These are phyloP conservation scores for Thelonectria blattea DNA, from an alignment of 2,329 filamentous ascomycete species.

Conservation along the genomic window DNA sequence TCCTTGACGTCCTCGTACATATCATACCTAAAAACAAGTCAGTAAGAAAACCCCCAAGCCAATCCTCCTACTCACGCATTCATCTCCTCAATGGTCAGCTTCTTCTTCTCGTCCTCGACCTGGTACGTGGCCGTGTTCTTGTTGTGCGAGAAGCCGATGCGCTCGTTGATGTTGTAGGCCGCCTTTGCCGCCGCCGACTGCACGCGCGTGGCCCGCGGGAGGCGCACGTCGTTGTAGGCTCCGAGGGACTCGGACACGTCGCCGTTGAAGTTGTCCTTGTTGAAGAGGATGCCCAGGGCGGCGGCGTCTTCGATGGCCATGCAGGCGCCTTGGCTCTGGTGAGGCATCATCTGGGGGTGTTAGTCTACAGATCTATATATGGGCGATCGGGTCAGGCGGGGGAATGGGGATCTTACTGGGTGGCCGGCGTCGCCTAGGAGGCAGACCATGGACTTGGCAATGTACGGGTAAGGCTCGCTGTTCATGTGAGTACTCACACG, in stretches of 20 bases:
- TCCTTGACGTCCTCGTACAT: constrained; percentile 64
- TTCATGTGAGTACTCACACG: not conserved
- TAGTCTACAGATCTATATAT: not conserved
- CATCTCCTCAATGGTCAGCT: constrained; percentile 73
- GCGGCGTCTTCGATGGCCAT: constrained; percentile 73
- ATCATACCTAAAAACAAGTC: constrained; percentile 65
- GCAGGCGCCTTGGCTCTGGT: constrained; percentile 72
- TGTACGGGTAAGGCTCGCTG: constrained; percentile 61
- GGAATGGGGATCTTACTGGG: constrained; percentile 50
- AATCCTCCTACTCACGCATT: too few relatives aligned
- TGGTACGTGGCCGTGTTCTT: constrained; percentile 62
- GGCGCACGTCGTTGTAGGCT: constrained; percentile 59
- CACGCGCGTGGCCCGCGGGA: constrained; percentile 61
- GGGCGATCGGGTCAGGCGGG: too few relatives aligned
- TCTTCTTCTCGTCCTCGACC: constrained; percentile 65
- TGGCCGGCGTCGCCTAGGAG: constrained; percentile 71
- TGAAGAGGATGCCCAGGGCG: constrained; percentile 67
- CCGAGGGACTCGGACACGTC: constrained; percentile 54
- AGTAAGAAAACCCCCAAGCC: too few relatives aligned
- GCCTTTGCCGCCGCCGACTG: constrained; percentile 64
- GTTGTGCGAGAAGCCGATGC: constrained; percentile 70
- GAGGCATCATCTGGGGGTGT: constrained; percentile 63
- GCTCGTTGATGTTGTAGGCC: constrained; percentile 66
- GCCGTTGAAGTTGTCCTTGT: constrained; percentile 51
- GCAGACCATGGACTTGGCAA: constrained; percentile 57